Conservation (phyloP, 768 basidiomycete genomes). For the Tricholoma sp. region DNA sequence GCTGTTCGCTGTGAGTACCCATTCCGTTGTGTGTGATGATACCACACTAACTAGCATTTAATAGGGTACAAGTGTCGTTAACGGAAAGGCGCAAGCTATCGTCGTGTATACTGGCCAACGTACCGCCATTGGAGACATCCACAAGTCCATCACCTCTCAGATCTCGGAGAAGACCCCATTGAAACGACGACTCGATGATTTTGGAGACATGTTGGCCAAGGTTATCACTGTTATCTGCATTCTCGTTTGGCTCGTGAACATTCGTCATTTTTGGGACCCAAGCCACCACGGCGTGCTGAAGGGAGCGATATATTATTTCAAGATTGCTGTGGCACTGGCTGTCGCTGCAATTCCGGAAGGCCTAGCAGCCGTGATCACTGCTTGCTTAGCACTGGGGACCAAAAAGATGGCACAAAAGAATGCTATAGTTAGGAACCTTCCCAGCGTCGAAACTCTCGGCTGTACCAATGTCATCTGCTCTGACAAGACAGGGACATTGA, state of each 20-base stretch:
- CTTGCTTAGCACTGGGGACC: constrained; percentile 92
- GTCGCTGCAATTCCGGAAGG: constrained; percentile 99
- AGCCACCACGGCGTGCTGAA: constrained; percentile 86
- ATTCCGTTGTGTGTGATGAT: not conserved
- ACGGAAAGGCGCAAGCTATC: constrained; percentile 82
- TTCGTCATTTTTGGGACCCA: constrained; percentile 94
- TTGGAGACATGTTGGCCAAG: constrained; percentile 95
- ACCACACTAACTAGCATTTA: not conserved
- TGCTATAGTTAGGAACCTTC: constrained; percentile 94
- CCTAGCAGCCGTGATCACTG: constrained; percentile 96
- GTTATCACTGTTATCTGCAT: constrained; percentile 97
- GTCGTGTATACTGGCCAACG: constrained; percentile 82
- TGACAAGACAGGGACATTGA: constrained; percentile 96
- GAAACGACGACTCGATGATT: constrained; percentile 97
- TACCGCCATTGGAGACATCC: constrained; percentile 96
- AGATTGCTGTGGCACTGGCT: constrained; percentile 98
- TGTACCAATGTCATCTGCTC: constrained; percentile 99
- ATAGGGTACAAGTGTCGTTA: constrained; percentile 94
- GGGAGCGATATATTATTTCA: constrained; percentile 98
- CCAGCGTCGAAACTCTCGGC: constrained; percentile 94
- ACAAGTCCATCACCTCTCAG: constrained; percentile 91
- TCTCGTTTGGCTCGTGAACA: constrained; percentile 96
- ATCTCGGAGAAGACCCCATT: constrained; percentile 95
- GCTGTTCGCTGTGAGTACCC: constrained; percentile 72
- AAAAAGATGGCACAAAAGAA: constrained; percentile 99